Base-by-base conservation (phyloP, 768 basidiomycete species). In the Pulveroboletus sp. region DNA sequence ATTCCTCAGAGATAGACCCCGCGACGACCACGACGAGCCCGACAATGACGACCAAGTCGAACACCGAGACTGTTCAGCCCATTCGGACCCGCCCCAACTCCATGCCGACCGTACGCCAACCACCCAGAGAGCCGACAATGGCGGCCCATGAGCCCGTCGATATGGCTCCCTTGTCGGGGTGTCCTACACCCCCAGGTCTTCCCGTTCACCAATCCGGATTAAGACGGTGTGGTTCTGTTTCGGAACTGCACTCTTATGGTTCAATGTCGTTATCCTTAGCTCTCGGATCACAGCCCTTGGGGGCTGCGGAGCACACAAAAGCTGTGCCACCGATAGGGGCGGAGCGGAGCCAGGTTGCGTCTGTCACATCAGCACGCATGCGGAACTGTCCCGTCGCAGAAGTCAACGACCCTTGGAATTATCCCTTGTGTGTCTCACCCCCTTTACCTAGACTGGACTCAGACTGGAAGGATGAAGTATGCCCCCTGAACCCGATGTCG, bases 251-350 rank as follows among this genome's bases (percentile, higher is more conserved):
- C 31, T 39, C 46, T 6, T 31, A 30, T 37, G 30, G 51, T 15
- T 62, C 66, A 14, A 24, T 52, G 3, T 67, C 65, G 1, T 46
- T 52, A 6, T 60, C 59, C 7, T 40, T 64, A 45, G 61, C 66
- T 24, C 50, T 56, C 8, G 68, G 59, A 31, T 68, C 61, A 51
- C 63, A 60, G 46, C 61, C 63, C 43, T 18, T 66, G 10, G 38
- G 39, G 42, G 55, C 55, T 26, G 51, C 59, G 3, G 59, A 66
- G 17, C 57, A 37, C 11, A 51, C 53, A 33, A 69, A 56, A 26
- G 37, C 46, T 26, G 56, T 65, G 10, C 44, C 51, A 2, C 66
- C 66, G 24, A 69, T 65, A 49, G 66, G 66, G 31, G 63, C 66
- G 31, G 66, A 68, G 52, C 59, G 68, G n/a, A 60, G 52, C 30